phyloP scores from a whole-genome alignment of 768 basidiomycete species.

The Termitomyces sp. region DNA sequence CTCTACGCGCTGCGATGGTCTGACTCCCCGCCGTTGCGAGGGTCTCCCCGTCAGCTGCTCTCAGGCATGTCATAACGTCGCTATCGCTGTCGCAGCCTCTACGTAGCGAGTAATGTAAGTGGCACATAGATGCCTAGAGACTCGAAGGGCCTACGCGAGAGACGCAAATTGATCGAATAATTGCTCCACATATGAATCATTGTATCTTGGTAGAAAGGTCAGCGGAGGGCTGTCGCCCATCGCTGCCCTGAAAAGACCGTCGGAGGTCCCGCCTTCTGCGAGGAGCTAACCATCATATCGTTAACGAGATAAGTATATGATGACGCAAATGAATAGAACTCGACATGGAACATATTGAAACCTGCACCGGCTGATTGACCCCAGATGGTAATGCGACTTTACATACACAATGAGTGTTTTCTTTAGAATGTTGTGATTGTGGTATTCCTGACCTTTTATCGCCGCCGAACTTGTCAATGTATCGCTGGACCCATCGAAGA shows the following conservation, averaged over 20 bases:
- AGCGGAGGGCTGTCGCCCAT: slow-evolving; percentile 40
- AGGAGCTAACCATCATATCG: slow-evolving; percentile 23
- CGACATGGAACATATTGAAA: slow-evolving; percentile 34
- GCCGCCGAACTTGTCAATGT: slow-evolving; percentile 31
- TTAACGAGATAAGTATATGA: background rate
- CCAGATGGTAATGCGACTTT: slow-evolving; percentile 35
- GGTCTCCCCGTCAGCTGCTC: slow-evolving; percentile 11
- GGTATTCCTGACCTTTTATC: slow-evolving; percentile 23
- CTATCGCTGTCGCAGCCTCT: slow-evolving; percentile 16
- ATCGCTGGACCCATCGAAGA: slow-evolving; percentile 31
- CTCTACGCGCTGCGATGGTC: slow-evolving; percentile 22
- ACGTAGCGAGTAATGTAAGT: background rate
- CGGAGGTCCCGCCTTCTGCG: slow-evolving; percentile 30
- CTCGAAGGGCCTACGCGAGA: slow-evolving; percentile 25
- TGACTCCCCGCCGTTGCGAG: slow-evolving; percentile 29
- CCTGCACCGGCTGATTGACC: slow-evolving; percentile 38
- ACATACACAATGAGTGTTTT: background rate
- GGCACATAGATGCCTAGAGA: background rate
- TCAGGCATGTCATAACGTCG: slow-evolving; percentile 17
- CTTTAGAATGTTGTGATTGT: background rate
- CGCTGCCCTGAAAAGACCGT: slow-evolving; percentile 32
- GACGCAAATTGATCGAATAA: slow-evolving; percentile 29
- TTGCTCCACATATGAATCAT: slow-evolving; percentile 26
- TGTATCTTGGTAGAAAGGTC: slow-evolving; percentile 26
- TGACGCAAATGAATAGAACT: background rate